phyloP scores from a whole-genome alignment of 2,329 filamentous ascomycete genomes.

The Pseudogymnoascus sp. region DNA sequence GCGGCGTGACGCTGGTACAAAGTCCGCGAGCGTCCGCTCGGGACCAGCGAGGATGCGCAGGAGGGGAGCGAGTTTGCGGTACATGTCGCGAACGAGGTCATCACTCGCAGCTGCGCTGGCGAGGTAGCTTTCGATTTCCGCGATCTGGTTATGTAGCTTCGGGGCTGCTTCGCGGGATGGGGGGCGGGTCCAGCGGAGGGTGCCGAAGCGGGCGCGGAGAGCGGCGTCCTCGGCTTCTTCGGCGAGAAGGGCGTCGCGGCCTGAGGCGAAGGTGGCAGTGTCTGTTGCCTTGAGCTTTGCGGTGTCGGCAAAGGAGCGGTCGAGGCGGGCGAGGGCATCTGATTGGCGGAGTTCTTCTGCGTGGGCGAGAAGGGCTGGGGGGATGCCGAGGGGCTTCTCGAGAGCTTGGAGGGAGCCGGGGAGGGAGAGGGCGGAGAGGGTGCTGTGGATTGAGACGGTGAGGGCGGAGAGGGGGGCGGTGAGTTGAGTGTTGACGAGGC shows the following conservation, averaged over 20 bases:
- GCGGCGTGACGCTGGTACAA: constrained; percentile 76
- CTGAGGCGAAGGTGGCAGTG: constrained; percentile 71
- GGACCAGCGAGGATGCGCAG: constrained; percentile 70
- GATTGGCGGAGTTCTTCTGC: constrained; percentile 91
- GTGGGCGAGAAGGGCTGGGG: constrained; percentile 76
- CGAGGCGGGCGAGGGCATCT: constrained; percentile 70
- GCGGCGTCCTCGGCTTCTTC: constrained; percentile 80
- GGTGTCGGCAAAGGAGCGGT: constrained; percentile 77
- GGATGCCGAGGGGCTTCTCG: constrained; percentile 87
- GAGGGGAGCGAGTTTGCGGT: constrained; percentile 64
- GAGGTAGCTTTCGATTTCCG: constrained; percentile 82
- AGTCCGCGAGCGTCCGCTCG: constrained; percentile 75
- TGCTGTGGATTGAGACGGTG: constrained; percentile 69
- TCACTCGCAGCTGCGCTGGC: constrained; percentile 61
- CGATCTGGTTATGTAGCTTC: constrained; percentile 28
- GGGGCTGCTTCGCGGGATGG: constrained; percentile 60
- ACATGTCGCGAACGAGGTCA: constrained; percentile 59
- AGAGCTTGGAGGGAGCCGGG: constrained; percentile 89
- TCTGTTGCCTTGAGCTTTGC: constrained; percentile 82
- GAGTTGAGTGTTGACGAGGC: constrained; percentile 82
- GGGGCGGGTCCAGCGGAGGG: constrained; percentile 71
- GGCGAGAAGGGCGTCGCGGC: constrained; percentile 64
- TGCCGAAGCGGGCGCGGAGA: constrained; percentile 71
- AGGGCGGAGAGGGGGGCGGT: constrained; percentile 76
- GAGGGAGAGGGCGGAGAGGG: constrained; percentile 74